Conservation (phyloP, 2,329 filamentous ascomycete genomes). For the Graphiopsis chlorocephala region DNA sequence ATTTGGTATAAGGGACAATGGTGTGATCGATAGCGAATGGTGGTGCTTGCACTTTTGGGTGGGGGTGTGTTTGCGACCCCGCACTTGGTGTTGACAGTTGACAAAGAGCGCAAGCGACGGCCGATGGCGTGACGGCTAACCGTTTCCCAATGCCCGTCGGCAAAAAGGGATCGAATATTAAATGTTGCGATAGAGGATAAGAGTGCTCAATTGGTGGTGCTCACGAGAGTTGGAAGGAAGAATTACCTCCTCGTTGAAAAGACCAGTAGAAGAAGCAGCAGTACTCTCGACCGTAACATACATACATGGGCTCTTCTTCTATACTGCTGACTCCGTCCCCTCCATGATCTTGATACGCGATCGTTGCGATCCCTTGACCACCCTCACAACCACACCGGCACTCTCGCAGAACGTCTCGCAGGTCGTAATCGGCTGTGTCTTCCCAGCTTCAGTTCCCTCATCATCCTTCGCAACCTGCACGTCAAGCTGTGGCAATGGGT, state of each 20-base stretch:
- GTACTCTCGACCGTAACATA: background rate
- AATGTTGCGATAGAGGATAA: background rate
- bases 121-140: background rate
- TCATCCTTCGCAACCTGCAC: slow-evolving; percentile 59
- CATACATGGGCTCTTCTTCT: background rate
- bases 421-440: slow-evolving; percentile 4
- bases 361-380: slow-evolving; percentile 58
- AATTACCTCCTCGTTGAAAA: background rate
- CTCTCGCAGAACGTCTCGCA: slow-evolving; percentile 82
- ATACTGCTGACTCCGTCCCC: background rate
- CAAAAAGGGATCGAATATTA: background rate
- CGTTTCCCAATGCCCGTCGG: background rate
- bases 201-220: background rate
- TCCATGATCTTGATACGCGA: slow-evolving; percentile 9
- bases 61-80: background rate
- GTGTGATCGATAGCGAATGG: background rate
- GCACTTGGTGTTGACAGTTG: background rate
- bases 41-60: background rate
- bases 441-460: slow-evolving; percentile 31
- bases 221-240: background rate
- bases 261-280: background rate
- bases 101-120: background rate
- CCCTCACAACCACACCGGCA: slow-evolving; percentile 71
- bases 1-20: background rate
- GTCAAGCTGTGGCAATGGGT: slow-evolving; percentile 77